Percentiles rank a stretch among this genome's conserved stretches.
These are phyloP conservation scores for Taiozyma sp. DNA, from an alignment of 1,139 yeast species.

Conservation along the genomic window DNA sequence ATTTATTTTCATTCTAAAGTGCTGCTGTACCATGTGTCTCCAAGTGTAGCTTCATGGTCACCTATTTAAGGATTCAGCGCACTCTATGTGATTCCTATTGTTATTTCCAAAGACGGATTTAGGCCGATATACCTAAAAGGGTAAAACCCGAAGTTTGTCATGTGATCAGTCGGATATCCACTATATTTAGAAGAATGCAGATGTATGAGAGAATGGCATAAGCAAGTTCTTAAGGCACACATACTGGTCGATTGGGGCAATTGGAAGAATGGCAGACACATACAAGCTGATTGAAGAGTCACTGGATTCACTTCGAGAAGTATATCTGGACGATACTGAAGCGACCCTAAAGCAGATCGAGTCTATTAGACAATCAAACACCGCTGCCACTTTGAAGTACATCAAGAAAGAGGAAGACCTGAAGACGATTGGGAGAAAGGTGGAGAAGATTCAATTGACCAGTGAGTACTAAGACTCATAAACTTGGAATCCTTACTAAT, in stretches of 20 bases:
- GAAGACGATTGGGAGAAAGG: constrained; percentile 34
- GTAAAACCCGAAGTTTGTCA: too few species aligned
- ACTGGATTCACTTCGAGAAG: constrained; percentile 27
- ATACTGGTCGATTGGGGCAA: neutral
- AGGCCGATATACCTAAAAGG: too few species aligned
- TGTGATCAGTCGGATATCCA: too few species aligned
- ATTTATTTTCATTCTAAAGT: too few species aligned
- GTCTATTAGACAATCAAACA: constrained; percentile 50
- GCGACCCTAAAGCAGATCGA: constrained; percentile 48
- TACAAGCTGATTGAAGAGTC: constrained; percentile 26
- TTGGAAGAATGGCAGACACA: constrained; percentile 11
- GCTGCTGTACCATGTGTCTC: too few species aligned
- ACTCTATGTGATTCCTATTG: too few species aligned
- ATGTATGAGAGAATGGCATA: neutral
- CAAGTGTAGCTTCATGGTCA: too few species aligned
- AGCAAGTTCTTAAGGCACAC: neutral
- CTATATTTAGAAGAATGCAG: neutral
- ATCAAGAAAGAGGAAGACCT: constrained; percentile 49
- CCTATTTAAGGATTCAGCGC: too few species aligned
- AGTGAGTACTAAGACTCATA: constrained; percentile 29
- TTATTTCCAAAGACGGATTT: too few species aligned
- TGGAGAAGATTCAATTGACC: constrained; percentile 28
- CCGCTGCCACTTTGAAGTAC: constrained; percentile 52
- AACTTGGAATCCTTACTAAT: neutral
- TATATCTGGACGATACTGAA: constrained; percentile 52